Evolutionary conservation across 2,329 filamentous ascomycete species (phyloP).

Genomic region (Colletotrichum karsti): DNA sequence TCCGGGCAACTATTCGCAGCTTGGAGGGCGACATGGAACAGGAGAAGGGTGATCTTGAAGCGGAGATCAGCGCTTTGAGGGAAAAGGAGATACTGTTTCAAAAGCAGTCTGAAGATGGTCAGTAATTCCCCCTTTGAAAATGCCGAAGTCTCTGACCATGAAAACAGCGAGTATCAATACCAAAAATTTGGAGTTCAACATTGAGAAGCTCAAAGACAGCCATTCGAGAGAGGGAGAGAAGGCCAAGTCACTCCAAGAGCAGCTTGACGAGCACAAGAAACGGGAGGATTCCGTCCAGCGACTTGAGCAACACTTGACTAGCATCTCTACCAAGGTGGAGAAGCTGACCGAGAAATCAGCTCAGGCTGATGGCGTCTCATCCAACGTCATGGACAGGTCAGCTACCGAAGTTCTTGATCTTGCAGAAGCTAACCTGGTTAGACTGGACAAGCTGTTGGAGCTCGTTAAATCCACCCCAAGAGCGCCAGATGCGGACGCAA

Average conservation of each 20-base stretch:
- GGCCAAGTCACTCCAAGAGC: background rate
- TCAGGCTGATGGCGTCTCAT: background rate
- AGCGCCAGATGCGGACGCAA: background rate
- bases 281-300: background rate
- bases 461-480: background rate
- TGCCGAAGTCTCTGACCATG: background rate
- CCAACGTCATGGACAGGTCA: background rate
- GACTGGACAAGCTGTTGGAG: background rate
- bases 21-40: constrained; percentile 9
- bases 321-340: background rate
- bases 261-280: background rate
- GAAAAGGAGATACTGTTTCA: too few species aligned
- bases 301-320: background rate
- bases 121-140: background rate
- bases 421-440: background rate
- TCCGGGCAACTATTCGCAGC: too few species aligned
- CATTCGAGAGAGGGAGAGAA: background rate
- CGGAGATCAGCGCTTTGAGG: background rate
- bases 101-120: background rate
- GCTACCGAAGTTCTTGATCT: background rate
- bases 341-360: background rate
- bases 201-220: background rate
- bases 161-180: background rate
- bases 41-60: constrained; percentile 22
- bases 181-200: background rate